Conservation (phyloP, 192 early-diverging fungal genomes). For the Backusella psychrophila region DNA sequence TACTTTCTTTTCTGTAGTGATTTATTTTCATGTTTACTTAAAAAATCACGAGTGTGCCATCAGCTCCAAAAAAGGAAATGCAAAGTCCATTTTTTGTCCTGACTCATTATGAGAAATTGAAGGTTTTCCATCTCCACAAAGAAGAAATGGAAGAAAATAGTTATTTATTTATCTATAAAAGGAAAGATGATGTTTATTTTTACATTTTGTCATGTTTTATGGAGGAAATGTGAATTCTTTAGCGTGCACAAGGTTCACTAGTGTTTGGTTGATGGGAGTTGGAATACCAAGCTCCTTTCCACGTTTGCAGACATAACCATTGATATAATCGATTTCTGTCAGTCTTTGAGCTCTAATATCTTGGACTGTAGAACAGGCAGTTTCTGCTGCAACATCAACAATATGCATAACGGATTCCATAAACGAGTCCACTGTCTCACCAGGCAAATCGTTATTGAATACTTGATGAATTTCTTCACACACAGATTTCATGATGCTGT, state of each 20-base stretch:
- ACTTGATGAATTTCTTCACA: constrained; percentile 29
- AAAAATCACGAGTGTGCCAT: neutral
- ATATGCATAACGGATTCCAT: constrained; percentile 41
- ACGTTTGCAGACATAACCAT: constrained; percentile 52
- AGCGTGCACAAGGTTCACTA: constrained; percentile 28
- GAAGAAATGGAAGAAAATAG: neutral
- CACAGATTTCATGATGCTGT: constrained; percentile 12
- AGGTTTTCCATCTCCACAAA: neutral
- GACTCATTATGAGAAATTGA: neutral
- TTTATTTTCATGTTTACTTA: neutral
- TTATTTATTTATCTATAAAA: neutral
- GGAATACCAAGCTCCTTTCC: constrained; percentile 44
- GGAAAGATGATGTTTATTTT: neutral
- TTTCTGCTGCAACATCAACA: constrained; percentile 34
- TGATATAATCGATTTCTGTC: constrained; percentile 65
- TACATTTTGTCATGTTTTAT: neutral
- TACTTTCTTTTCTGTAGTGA: neutral
- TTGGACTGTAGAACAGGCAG: constrained; percentile 55
- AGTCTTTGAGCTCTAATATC: constrained; percentile 36
- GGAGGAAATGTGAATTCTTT: constrained; percentile 9
- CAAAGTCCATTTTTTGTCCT: neutral
- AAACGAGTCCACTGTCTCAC: constrained; percentile 35
- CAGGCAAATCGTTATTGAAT: constrained; percentile 35
- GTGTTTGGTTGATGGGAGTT: constrained; percentile 19
- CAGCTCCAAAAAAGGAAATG: neutral